Conservation (phyloP, 148 eudicot species). For the Bassia scoparia region DNA sequence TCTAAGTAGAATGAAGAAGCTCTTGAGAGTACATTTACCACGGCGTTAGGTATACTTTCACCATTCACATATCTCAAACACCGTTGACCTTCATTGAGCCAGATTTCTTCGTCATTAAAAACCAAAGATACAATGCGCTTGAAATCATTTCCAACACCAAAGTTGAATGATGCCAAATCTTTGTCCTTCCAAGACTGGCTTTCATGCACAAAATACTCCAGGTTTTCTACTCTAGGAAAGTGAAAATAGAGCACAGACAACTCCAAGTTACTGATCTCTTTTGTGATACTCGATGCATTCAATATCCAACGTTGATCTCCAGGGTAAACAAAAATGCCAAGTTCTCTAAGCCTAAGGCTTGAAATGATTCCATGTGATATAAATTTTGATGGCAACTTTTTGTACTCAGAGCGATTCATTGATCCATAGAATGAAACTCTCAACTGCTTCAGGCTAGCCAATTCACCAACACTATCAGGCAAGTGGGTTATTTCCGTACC, state of each 20-base stretch:
- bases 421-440: slow-evolving; percentile 36
- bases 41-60: slow-evolving; percentile 16
- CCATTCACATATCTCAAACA: slow-evolving; percentile 37
- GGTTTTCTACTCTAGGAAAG: slow-evolving; percentile 24
- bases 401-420: slow-evolving; percentile 17
- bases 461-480: slow-evolving; percentile 22
- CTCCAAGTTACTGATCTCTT: slow-evolving; percentile 22
- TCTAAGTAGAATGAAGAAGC: slow-evolving; percentile 33
- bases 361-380: slow-evolving; percentile 15
- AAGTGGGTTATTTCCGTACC: slow-evolving; percentile 31
- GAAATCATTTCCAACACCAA: slow-evolving; percentile 31
- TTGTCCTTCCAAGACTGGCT: slow-evolving; percentile 21
- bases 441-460: slow-evolving; percentile 23
- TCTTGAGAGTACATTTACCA: slow-evolving; percentile 18
- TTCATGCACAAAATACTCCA: slow-evolving; percentile 20
- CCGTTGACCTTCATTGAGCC: slow-evolving; percentile 18
- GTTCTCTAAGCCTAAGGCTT: slow-evolving; percentile 26
- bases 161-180: slow-evolving; percentile 11
- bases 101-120: slow-evolving; percentile 19
- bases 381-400: slow-evolving; percentile 17
- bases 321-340: slow-evolving; percentile 26
- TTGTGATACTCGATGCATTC: slow-evolving; percentile 9
- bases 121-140: slow-evolving; percentile 22
- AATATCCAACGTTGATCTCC: slow-evolving; percentile 33
- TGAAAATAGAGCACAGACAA: slow-evolving; percentile 22